These are phyloP conservation scores for Anisodus acutangulus DNA, from an alignment of 257 asterid species.

Conservation along the genomic window DNA sequence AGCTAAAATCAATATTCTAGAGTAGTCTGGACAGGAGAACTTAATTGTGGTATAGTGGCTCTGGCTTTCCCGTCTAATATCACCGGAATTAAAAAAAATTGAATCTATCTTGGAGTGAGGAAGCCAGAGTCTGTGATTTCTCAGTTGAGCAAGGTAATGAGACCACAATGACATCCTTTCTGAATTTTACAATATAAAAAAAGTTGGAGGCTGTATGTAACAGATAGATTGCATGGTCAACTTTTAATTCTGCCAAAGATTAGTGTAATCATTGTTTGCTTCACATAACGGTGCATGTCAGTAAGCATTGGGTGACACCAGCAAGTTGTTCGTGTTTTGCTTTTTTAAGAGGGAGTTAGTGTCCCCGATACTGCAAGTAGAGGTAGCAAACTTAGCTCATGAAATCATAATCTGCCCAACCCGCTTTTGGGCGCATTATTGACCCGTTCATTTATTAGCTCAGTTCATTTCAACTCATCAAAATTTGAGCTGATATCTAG, in stretches of 20 bases:
- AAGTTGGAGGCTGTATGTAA: neutral
- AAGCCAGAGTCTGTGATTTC: conserved; percentile 34
- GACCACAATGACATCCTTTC: conserved; percentile 21
- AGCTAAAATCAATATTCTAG: conserved; percentile 7
- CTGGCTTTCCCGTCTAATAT: conserved; percentile 22
- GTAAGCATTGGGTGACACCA: neutral
- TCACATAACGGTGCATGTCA: neutral
- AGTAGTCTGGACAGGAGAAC: neutral
- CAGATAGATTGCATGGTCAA: neutral
- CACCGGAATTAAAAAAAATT: neutral
- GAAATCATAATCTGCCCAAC: no score
- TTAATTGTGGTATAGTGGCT: neutral
- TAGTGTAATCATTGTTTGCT: conserved; percentile 17
- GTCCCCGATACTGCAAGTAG: neutral
- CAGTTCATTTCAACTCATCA: no score
- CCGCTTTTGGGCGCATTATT: no score
- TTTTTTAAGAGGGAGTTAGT: neutral
- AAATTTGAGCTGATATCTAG: no score
- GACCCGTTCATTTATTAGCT: no score
- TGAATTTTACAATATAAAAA: conserved; percentile 7
- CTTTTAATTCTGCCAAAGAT: conserved; percentile 12
- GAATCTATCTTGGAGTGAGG: neutral
- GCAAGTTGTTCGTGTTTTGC: neutral
- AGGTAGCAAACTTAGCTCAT: no score
- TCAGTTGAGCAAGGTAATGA: conserved; percentile 36